Conservation (phyloP, 352 stramenopile species). For the Phytophthora fragariaefolia region DNA sequence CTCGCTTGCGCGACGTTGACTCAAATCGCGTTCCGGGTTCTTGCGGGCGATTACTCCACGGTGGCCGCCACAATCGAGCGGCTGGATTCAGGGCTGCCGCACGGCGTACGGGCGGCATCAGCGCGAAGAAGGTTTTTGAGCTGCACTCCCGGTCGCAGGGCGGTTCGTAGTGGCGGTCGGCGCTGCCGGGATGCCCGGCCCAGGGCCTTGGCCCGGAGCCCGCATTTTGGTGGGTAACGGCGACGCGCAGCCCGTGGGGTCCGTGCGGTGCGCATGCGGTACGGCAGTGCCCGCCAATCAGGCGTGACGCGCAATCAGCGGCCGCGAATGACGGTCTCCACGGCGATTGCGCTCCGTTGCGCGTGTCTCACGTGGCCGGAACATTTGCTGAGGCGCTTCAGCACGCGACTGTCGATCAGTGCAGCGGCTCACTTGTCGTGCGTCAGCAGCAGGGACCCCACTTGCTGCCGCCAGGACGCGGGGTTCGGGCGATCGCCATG, state of each 20-base stretch:
- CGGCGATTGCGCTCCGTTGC: slow-evolving; percentile 22
- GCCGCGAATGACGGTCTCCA: slow-evolving; percentile 21
- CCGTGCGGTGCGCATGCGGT: slow-evolving; percentile 31
- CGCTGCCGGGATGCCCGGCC: no score
- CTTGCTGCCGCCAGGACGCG: background rate
- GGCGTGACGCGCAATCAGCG: slow-evolving; percentile 9
- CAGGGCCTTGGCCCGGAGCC: no score
- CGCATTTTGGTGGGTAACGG: slow-evolving; percentile 23
- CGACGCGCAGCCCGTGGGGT: slow-evolving; percentile 5
- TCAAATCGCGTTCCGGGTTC: background rate
- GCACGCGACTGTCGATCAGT: background rate
- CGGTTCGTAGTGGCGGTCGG: background rate
- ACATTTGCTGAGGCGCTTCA: slow-evolving; percentile 1
- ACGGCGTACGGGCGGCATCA: background rate
- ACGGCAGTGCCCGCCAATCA: slow-evolving; percentile 9
- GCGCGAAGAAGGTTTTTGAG: no score
- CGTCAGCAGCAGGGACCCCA: background rate
- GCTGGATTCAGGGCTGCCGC: slow-evolving; percentile 21
- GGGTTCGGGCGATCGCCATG: background rate
- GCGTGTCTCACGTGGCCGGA: slow-evolving; percentile 16
- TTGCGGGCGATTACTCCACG: slow-evolving; percentile 27
- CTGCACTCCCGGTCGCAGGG: no score
- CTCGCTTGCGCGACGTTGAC: slow-evolving; percentile 7
- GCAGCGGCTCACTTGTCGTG: background rate
- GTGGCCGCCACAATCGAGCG: slow-evolving; percentile 18